Evolutionary conservation across 495 filamentous ascomycete species (phyloP).

Genomic region (Hypoxylon cercidicola): DNA sequence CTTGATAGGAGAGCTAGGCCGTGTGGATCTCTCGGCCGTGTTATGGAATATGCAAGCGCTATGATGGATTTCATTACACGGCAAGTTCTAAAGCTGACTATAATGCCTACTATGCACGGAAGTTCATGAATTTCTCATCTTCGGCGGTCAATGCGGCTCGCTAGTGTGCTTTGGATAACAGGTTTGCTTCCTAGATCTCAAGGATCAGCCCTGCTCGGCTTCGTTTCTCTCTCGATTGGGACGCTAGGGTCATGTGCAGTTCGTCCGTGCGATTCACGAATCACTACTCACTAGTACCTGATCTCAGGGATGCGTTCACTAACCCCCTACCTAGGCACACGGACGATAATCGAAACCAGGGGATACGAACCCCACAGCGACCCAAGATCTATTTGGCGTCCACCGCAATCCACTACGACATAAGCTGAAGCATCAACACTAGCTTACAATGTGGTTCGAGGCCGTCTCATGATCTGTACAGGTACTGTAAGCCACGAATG

Average conservation of each 20-base stretch:
- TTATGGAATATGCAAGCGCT: conserved; percentile 8
- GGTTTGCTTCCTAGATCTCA: conserved; percentile 27
- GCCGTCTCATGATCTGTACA: too few relatives aligned
- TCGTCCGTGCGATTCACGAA: neutral
- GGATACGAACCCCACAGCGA: too few relatives aligned
- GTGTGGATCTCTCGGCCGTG: conserved; percentile 9
- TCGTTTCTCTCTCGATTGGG: conserved; percentile 1
- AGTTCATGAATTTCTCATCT: conserved; percentile 7
- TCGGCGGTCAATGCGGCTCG: conserved; percentile 27
- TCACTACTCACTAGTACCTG: too few relatives aligned
- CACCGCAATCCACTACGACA: too few relatives aligned
- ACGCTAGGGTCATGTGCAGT: neutral
- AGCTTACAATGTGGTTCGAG: too few relatives aligned
- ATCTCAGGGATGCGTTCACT: too few relatives aligned
- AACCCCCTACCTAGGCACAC: too few relatives aligned
- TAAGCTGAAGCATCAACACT: too few relatives aligned
- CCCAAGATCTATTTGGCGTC: too few relatives aligned
- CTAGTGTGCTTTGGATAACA: conserved; percentile 30
- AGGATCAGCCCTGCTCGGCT: conserved; percentile 28
- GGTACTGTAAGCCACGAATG: too few relatives aligned
- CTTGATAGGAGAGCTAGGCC: neutral
- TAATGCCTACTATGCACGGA: neutral
- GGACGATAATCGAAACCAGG: too few relatives aligned
- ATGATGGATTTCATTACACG: conserved; percentile 9
- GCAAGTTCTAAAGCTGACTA: neutral